These are phyloP conservation scores for Ramaria rubella DNA, from an alignment of 768 basidiomycete species.

Conservation along the genomic window DNA sequence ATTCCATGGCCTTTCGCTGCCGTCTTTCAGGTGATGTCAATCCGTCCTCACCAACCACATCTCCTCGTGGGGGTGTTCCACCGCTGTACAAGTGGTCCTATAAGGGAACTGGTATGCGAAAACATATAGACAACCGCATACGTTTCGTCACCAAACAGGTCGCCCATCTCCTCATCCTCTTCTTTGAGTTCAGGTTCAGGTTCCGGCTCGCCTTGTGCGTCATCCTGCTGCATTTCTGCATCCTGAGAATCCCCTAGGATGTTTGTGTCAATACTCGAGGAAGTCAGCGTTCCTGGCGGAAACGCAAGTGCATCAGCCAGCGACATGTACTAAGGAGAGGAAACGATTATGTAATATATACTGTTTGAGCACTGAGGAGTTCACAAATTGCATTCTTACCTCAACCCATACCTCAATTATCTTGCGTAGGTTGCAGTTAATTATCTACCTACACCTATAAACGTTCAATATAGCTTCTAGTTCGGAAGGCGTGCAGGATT, in stretches of 20 bases:
- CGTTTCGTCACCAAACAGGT: slow-evolving; percentile 20
- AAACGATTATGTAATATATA: too few species aligned
- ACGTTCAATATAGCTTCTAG: too few species aligned
- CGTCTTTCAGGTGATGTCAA: slow-evolving; percentile 54
- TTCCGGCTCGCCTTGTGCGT: background rate
- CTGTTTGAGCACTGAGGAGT: too few species aligned
- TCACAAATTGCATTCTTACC: too few species aligned
- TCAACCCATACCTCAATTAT: too few species aligned
- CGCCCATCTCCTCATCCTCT: slow-evolving; percentile 13
- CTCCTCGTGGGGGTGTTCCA: slow-evolving; percentile 9
- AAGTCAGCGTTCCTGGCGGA: background rate
- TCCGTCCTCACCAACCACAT: slow-evolving; percentile 36
- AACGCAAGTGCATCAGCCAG: slow-evolving; percentile 14
- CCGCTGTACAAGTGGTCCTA: background rate
- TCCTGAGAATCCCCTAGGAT: slow-evolving; percentile 7
- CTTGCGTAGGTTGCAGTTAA: too few species aligned
- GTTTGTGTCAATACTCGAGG: background rate
- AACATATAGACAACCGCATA: slow-evolving; percentile 3
- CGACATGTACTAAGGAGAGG: slow-evolving; percentile 9
- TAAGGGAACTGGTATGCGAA: background rate
- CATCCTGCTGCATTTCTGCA: slow-evolving; percentile 13
- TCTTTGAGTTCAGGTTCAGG: background rate
- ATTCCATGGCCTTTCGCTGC: slow-evolving; percentile 65
- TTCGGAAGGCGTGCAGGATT: too few species aligned
- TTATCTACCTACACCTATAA: too few species aligned